phyloP scores from a whole-genome alignment of 495 filamentous ascomycete species.

The Aspergillus egyptiacus region DNA sequence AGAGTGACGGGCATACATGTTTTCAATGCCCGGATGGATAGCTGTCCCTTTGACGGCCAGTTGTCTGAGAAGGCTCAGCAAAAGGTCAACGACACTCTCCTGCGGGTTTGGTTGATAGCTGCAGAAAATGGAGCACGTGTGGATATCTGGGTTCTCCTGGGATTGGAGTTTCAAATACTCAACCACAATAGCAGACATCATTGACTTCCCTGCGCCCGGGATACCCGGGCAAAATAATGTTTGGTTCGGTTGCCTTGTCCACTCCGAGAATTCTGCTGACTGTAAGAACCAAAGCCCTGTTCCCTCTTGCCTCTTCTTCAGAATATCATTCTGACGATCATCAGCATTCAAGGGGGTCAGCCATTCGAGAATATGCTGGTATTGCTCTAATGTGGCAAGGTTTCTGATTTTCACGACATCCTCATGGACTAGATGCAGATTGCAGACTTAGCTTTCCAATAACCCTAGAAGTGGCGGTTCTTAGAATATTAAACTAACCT shows the following conservation, averaged over 20 bases:
- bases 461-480: too few relatives aligned
- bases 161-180: conserved; percentile 20
- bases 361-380: conserved; percentile 14
- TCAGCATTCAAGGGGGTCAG: conserved; percentile 11
- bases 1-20: background rate
- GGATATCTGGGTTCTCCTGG: conserved; percentile 20
- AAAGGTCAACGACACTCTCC: background rate
- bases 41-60: background rate
- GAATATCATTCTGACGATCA: conserved; percentile 12
- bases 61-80: background rate
- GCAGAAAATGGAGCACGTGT: too few relatives aligned
- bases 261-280: conserved; percentile 27
- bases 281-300: conserved; percentile 43
- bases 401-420: background rate
- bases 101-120: background rate
- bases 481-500: background rate
- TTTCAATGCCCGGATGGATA: background rate
- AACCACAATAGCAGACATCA: conserved; percentile 31
- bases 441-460: too few relatives aligned
- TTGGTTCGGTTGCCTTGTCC: conserved; percentile 22
- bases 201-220: conserved; percentile 38
- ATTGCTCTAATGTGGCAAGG: background rate
- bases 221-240: conserved; percentile 44
- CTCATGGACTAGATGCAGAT: background rate
- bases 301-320: conserved; percentile 21